Evolutionary conservation across 805 yeast species (phyloP), one percentile per base, ranked within the genome.

Genomic region (Pichia rugopelliculosa): DNA sequence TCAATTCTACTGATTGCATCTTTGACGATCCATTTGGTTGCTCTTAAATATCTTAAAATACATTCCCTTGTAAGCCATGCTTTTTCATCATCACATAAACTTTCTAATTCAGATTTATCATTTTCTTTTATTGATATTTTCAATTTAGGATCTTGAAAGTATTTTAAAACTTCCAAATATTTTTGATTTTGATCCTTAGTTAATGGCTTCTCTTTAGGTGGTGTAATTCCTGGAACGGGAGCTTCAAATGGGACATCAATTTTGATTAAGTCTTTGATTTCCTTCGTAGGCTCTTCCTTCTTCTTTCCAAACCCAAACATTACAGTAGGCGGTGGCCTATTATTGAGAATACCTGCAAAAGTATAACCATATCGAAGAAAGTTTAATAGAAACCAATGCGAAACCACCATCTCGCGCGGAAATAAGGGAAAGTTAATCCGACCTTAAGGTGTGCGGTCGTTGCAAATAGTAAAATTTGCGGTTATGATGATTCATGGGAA

Each of bases 51-150:
- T 62, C 99, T 77, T 58, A 88, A 66, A 49, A 93, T 73, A 62
- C 99, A 93, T 64, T 93, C 99, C 57, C 84, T 76, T 2, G 97
- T 86, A 47, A 93, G 71, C 99, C 99, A 93, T 0, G 96, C 83
- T 64, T 80, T 84, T 65, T 93, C 99, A 40, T 69, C 69, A 20
- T 61, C 65, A 48, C 61, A 62, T 40, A 74, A 59, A 1, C 73
- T 67, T 38, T 60, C 61, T 44, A 65, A 63, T n/a, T 64, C 64
- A 1, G 64, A 61, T 21, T 65, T 65, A 27, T 48, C 44, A 21
- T 74, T 73, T 57, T 81, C 87, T 21, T 66, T 66, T 12, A 67
- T 60, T 2, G 85, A 79, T 12, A 83, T 60, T 22, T 57, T 61
- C 42, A 84, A 62, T 5, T 67, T 77, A 8, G 77, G 70, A 52